These are phyloP conservation scores for Draba incana DNA, from an alignment of 345 rosid genomes.

Conservation along the genomic window DNA sequence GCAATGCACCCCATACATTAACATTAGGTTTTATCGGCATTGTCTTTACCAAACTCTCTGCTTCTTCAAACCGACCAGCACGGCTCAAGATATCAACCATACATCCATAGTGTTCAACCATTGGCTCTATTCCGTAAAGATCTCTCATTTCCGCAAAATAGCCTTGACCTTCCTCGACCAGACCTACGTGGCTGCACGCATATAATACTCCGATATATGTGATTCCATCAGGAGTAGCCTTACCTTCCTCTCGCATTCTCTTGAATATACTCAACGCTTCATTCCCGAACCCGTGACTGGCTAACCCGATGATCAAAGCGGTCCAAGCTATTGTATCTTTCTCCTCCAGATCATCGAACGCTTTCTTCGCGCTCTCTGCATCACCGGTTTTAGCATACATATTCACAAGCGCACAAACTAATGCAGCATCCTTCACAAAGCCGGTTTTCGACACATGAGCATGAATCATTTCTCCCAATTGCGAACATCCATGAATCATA, in stretches of 20 bases:
- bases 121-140: slow-evolving; percentile 45
- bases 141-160: slow-evolving; percentile 49
- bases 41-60: slow-evolving; percentile 46
- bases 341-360: slow-evolving; percentile 30
- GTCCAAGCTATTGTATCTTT: slow-evolving; percentile 60
- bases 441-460: slow-evolving; percentile 36
- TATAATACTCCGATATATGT: slow-evolving; percentile 48
- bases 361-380: slow-evolving; percentile 25
- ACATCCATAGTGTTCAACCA: slow-evolving; percentile 52
- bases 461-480: slow-evolving; percentile 39
- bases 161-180: slow-evolving; percentile 50
- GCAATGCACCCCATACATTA: slow-evolving; percentile 57
- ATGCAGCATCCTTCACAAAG: slow-evolving; percentile 34
- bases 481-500: slow-evolving; percentile 39
- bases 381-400: slow-evolving; percentile 46
- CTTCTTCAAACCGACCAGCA: slow-evolving; percentile 52
- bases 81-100: slow-evolving; percentile 65
- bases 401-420: slow-evolving; percentile 40
- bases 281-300: slow-evolving; percentile 58
- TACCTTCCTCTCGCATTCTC: slow-evolving; percentile 48
- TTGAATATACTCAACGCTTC: slow-evolving; percentile 51
- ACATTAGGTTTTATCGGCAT: slow-evolving; percentile 51
- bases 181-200: slow-evolving; percentile 60
- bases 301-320: slow-evolving; percentile 52
- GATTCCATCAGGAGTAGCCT: slow-evolving; percentile 50